Base-by-base conservation (phyloP, 2,329 filamentous ascomycete species). In the Nigrospora osmanthi region DNA sequence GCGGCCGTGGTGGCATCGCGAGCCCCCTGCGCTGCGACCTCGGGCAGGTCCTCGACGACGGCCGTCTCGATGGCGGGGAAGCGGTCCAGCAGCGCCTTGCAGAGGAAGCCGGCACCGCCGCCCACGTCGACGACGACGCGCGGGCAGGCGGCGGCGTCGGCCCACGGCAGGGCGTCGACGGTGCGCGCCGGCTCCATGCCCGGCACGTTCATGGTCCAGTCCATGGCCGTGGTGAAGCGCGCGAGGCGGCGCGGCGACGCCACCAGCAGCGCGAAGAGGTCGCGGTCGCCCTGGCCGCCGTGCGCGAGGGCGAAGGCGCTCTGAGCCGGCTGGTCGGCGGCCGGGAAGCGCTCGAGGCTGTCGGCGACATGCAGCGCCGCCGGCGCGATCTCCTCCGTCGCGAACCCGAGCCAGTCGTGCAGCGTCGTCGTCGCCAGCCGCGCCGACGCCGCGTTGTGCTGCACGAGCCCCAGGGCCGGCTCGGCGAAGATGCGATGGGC, bases 401-500 rank as follows among this genome's bases (percentile, higher is more conserved):
- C 34, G 42, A 50, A 48, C 7, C 49, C 49, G 6, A 50, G 14
- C 40, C 40, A 49, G 17, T 50, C 48, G 16, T 52, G 48, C n/a
- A 47, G 39, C 14, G 45, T 44, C 6, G 43, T 42, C 10, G 47
- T 49, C 6, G 40, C 46, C 4, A 50, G 40, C 4, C 32, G 33
- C 4, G 42, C 30, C 2, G 46, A 50, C 1, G 37, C 40, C 4
- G 42, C 42, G 40, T 64, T 71, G 49, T 72, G 70, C 3, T 63
- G 61, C 5, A 73, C 64, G 13, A 56, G 52, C 3, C 63, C 67
- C 4, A 55, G 49, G 13, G 54, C 44, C 0, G 65, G 66, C 51
- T 72, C 70, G 19, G 48, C 45, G 44, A 72, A 71, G 17, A 70
- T 51, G 38, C 60, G 59, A 47, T 66, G 65, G 1, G 60, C 58